Evolutionary conservation across 768 basidiomycete species (phyloP).

Genomic region (Lactifluus piperatus): DNA sequence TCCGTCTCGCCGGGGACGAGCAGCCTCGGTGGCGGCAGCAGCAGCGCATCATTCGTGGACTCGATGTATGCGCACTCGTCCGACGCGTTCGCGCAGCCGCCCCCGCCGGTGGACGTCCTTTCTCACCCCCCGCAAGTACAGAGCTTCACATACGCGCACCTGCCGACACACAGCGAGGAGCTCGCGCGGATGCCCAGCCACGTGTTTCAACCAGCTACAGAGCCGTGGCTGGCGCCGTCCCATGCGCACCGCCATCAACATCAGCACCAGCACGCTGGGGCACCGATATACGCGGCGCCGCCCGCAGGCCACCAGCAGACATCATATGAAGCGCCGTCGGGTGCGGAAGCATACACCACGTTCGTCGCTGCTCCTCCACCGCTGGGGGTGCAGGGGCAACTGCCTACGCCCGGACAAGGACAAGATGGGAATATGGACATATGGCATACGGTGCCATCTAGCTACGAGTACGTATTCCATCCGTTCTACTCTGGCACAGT

Average conservation of each 20-base stretch:
- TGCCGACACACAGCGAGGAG: constrained; percentile 18
- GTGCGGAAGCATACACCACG: background rate
- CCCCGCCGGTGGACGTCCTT: background rate
- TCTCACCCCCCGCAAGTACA: background rate
- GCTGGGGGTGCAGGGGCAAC: background rate
- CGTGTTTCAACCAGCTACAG: background rate
- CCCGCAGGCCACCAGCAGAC: background rate
- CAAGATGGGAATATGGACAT: constrained; percentile 6
- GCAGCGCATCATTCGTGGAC: constrained; percentile 6
- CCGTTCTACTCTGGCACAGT: background rate
- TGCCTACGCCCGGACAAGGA: background rate
- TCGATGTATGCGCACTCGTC: constrained; percentile 1
- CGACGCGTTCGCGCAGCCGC: background rate
- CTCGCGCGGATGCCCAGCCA: constrained; percentile 12
- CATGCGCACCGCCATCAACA: constrained; percentile 1
- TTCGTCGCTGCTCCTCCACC: background rate
- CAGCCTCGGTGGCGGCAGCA: constrained; percentile 6
- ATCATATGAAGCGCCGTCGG: constrained; percentile 1
- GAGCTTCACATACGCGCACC: constrained; percentile 8
- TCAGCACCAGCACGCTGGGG: background rate
- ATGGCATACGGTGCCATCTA: constrained; percentile 17
- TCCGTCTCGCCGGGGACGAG: constrained; percentile 8
- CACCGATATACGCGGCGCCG: background rate
- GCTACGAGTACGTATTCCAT: constrained; percentile 18
- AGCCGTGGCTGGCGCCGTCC: constrained; percentile 6